Evolutionary conservation across 2,329 filamentous ascomycete genomes (phyloP).

Genomic region (Fusarium clavum): DNA sequence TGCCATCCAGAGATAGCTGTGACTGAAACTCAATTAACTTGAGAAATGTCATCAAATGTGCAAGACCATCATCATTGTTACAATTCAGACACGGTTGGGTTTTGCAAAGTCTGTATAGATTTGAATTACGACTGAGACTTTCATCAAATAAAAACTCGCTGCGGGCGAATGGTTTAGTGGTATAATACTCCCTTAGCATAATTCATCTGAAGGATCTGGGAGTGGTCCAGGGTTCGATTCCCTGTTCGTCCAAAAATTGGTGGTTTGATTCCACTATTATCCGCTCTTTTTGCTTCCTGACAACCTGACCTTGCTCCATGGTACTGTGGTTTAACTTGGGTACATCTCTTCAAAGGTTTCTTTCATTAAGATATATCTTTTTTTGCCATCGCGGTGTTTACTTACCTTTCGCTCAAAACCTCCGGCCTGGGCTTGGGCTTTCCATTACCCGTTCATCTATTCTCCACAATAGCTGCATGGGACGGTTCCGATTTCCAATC

Average conservation of each 20-base stretch:
- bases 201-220: slow-evolving; percentile 8
- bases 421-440: rapidly evolving
- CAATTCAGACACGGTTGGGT: rapidly evolving
- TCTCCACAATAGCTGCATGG: background rate
- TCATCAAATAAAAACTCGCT: slow-evolving; percentile 5
- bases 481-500: background rate
- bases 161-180: slow-evolving; percentile 18
- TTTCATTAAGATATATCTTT: background rate
- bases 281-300: background rate
- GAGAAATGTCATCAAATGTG: too few species aligned
- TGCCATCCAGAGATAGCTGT: too few species aligned
- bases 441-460: rapidly evolving
- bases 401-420: background rate
- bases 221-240: slow-evolving; percentile 34
- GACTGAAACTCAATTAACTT: too few species aligned
- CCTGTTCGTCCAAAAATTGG: slow-evolving; percentile 21
- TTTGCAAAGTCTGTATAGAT: rapidly evolving
- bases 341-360: background rate
- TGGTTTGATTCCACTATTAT: slow-evolving; percentile 17
- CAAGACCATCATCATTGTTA: too few species aligned
- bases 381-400: background rate
- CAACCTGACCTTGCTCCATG: too few species aligned
- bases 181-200: slow-evolving; percentile 26
- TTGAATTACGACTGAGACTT: rapidly evolving
- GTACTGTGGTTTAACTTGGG: too few species aligned